Evolutionary conservation across 106 monocot species (phyloP), one percentile per base, ranked within the genome.

Genomic region (Gastrodia elata): DNA sequence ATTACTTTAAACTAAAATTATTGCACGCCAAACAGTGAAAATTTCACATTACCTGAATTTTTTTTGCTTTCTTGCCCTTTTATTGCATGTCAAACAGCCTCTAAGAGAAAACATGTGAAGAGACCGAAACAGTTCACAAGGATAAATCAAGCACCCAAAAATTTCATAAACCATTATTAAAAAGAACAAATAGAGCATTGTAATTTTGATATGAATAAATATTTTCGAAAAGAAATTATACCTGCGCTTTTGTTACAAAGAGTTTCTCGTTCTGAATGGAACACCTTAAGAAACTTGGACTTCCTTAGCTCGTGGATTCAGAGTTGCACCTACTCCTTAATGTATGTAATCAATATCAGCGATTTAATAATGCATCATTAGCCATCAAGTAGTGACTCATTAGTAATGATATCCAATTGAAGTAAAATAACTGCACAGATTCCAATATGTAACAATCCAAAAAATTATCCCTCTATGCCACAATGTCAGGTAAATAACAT

Each of bases 241-340:
- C 68, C 36, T 68, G 36, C 39, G 32, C 38, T n/a, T 39, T 20
- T 68, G 24, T 68, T 37, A 22, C 18, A 39, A 6, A 39, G 22
- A 22, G 9, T 68, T n/a, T n/a, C 8, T 8, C 38, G 1, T 24
- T 58, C n/a, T 68, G 73, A 77, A 80, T 83, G 85, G 85, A 83
- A 85, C 52, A 71, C 82, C 65, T 78, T 73, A 76, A 89, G 84
- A 83, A 89, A 77, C 70, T 70, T 71, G 74, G 80, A 77, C 78
- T 77, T 77, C 80, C 69, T 80, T 82, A 71, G 68, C 55, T 65
- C 77, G 40, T 69, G 7, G 7, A 65, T 38, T 43, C 36, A 72
- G 24, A 56, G 32, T 44, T 67, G 34, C 16, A 18, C 26, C 55
- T 26, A 16, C 2, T 8, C 55, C 22, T 56, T 27, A 25, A 39